Conservation (phyloP, 2,329 filamentous ascomycete species). For the Xylariaceae sp. region DNA sequence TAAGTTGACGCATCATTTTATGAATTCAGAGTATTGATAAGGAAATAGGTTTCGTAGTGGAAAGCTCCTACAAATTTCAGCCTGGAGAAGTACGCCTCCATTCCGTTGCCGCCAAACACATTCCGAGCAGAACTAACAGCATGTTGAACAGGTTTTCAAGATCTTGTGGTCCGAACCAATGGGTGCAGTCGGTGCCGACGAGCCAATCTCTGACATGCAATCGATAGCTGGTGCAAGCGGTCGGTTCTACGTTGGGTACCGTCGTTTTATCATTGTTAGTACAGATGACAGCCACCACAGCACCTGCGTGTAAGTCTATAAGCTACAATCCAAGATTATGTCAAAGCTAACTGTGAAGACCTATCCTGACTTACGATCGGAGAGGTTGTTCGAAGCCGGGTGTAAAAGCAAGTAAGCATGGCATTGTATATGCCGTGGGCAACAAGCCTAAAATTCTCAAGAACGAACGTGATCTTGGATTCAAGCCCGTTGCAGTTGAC, state of each 20-base stretch:
- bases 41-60: constrained; percentile 25
- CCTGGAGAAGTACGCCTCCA: constrained; percentile 26
- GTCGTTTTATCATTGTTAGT: constrained; percentile 52
- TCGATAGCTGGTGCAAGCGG: constrained; percentile 34
- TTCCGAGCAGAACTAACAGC: constrained; percentile 3
- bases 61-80: constrained; percentile 25
- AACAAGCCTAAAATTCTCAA: constrained; percentile 31
- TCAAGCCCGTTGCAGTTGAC: constrained; percentile 41
- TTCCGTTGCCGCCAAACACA: neutral
- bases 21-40: constrained; percentile 14
- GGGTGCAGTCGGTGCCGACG: constrained; percentile 32
- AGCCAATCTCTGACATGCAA: constrained; percentile 30
- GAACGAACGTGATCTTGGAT: constrained; percentile 47
- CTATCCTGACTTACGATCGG: constrained; percentile 53
- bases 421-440: constrained; percentile 43
- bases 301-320: constrained; percentile 50
- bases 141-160: constrained; percentile 47
- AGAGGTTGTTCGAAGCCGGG: constrained; percentile 51
- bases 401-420: constrained; percentile 49
- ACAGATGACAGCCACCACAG: constrained; percentile 52
- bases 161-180: constrained; percentile 51
- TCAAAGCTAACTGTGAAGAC: constrained; percentile 33
- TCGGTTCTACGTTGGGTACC: constrained; percentile 46
- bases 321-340: neutral
- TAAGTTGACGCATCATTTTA: constrained; percentile 11